A percentile compares a stretch with the other conserved stretches of the same genome.
These are phyloP conservation scores for Babesia caballi DNA, from an alignment of 169 alveolate species.

Conservation along the genomic window DNA sequence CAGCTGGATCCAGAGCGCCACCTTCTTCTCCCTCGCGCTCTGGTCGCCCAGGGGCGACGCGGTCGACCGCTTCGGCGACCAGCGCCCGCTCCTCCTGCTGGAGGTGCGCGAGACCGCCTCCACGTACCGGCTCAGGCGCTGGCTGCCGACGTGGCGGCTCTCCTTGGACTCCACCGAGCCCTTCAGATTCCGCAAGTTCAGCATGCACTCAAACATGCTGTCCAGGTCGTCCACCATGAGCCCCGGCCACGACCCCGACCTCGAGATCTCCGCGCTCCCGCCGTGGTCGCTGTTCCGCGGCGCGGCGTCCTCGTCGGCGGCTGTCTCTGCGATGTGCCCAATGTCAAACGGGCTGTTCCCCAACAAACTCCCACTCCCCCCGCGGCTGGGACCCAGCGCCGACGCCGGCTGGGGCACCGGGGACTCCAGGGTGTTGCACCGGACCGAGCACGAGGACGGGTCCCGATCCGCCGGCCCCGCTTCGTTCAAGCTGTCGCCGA, in stretches of 20 bases:
- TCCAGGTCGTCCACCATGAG: constrained; percentile 2
- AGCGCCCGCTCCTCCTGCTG: background rate
- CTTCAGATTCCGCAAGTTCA: background rate
- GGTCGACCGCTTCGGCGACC: background rate
- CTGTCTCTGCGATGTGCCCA: background rate
- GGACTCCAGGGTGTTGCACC: background rate
- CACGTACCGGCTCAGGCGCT: constrained; percentile 1
- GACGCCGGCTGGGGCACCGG: background rate
- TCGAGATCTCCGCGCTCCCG: background rate
- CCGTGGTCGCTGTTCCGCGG: background rate
- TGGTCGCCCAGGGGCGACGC: background rate
- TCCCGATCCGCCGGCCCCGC: background rate
- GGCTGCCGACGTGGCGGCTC: background rate
- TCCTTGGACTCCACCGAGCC: constrained; percentile 7
- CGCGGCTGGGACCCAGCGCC: background rate
- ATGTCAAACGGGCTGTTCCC: constrained; percentile 14
- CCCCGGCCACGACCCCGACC: constrained; percentile 27
- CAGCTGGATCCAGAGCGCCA: constrained; percentile 1
- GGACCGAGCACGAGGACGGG: background rate
- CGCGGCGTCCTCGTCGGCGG: constrained; percentile 11
- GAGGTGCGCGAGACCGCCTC: constrained; percentile 18
- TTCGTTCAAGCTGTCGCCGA: background rate
- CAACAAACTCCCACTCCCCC: background rate
- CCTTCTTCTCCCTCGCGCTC: background rate
- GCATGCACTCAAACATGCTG: constrained; percentile 6